Evolutionary conservation across 2,329 filamentous ascomycete species (phyloP).

Genomic region (Monilinia fructigena): DNA sequence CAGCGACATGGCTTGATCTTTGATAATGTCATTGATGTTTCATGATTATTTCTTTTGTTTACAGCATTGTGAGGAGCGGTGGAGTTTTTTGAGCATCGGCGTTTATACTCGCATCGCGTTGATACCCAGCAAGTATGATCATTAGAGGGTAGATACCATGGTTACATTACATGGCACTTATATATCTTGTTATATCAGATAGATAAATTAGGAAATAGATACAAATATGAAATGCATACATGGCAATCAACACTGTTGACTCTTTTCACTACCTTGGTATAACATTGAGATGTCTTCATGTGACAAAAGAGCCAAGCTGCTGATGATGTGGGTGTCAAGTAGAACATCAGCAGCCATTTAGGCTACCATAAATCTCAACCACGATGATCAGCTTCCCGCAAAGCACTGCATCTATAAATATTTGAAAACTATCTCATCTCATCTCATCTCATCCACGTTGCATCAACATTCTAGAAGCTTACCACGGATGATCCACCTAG

Average conservation of each 20-base stretch:
- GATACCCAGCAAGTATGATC: slow-evolving; percentile 9
- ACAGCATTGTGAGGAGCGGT: slow-evolving; percentile 16
- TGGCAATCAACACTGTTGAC: neutral
- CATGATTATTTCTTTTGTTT: slow-evolving; percentile 11
- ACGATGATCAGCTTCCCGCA: slow-evolving; percentile 2
- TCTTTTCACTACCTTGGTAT: accelerated
- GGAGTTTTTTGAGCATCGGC: neutral
- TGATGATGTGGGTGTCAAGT: neutral
- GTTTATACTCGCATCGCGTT: neutral
- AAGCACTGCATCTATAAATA: slow-evolving; percentile 12
- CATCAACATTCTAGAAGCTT: neutral
- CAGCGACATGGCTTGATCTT: slow-evolving; percentile 10
- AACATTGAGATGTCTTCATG: neutral
- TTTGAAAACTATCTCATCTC: neutral
- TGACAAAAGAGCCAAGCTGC: too few relatives aligned
- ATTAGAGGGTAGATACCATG: neutral
- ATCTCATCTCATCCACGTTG: neutral
- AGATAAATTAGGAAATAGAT: neutral
- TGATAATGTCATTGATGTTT: slow-evolving; percentile 15
- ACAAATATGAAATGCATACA: slow-evolving; percentile 6
- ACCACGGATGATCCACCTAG: neutral
- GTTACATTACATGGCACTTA: neutral
- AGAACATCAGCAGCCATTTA: slow-evolving; percentile 17
- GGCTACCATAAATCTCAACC: neutral
- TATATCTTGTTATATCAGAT: slow-evolving; percentile 2